These are phyloP conservation scores for Hericium rajendrae DNA, from an alignment of 768 basidiomycete genomes.

Conservation along the genomic window DNA sequence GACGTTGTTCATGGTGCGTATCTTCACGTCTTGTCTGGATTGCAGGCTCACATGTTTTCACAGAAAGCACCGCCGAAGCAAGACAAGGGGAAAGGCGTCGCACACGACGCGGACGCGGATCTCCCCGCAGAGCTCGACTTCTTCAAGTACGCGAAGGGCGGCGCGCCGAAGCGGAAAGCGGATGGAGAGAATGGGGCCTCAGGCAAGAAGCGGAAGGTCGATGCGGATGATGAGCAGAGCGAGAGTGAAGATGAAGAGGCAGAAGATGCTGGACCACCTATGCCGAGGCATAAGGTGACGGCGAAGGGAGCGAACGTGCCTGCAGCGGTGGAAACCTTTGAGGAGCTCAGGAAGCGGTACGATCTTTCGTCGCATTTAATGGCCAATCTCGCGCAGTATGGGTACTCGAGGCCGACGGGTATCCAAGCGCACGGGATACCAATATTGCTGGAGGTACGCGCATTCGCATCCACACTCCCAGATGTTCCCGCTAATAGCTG, in stretches of 20 bases:
- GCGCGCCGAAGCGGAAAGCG: constrained; percentile 42
- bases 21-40: neutral
- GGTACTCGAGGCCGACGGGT: constrained; percentile 62
- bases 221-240: constrained; percentile 17
- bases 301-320: constrained; percentile 70
- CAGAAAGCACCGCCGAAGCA: constrained; percentile 19
- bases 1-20: constrained; percentile 52
- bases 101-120: constrained; percentile 29
- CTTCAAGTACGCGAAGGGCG: constrained; percentile 74
- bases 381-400: constrained; percentile 50
- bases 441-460: constrained; percentile 63
- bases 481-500: neutral
- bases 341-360: constrained; percentile 48
- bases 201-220: constrained; percentile 6
- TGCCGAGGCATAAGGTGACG: constrained; percentile 53
- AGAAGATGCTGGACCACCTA: constrained; percentile 17
- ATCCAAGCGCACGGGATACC: constrained; percentile 78
- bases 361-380: constrained; percentile 49
- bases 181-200: constrained; percentile 1
- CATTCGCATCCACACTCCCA: neutral
- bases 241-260: constrained; percentile 19
- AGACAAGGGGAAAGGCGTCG: constrained; percentile 17
- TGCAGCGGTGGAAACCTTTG: constrained; percentile 44
- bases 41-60: constrained; percentile 2
- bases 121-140: constrained; percentile 81